Conservation (phyloP, 306 rosid genomes). For the Rosa persica region DNA sequence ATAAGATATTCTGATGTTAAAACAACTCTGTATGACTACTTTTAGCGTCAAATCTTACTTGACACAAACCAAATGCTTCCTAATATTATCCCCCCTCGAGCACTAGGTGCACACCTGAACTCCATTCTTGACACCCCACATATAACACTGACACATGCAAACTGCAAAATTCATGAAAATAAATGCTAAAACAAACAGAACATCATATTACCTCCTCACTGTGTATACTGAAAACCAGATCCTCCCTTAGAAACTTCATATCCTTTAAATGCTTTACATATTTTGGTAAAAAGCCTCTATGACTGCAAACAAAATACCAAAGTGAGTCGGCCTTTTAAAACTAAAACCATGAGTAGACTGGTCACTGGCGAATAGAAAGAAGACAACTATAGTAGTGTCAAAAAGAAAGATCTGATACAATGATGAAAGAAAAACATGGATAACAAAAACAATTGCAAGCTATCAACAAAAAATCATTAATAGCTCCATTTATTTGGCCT, state of each 20-base stretch:
- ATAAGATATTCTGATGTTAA: not conserved
- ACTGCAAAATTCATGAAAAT: not conserved
- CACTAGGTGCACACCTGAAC: not conserved
- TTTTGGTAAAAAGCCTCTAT: conserved; percentile 76
- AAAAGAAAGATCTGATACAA: not conserved
- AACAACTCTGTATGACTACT: not conserved
- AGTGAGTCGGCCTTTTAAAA: conserved; percentile 8
- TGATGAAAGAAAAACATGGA: not conserved
- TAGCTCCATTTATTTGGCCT: not conserved
- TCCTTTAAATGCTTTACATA: conserved; percentile 73
- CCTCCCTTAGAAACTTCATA: conserved; percentile 82
- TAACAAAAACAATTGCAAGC: not conserved
- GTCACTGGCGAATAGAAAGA: conserved; percentile 8
- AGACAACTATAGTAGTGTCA: conserved; percentile 8
- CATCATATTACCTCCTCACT: conserved; percentile 75
- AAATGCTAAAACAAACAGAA: conserved; percentile 16
- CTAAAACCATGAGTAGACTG: not conserved
- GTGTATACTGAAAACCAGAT: conserved; percentile 77
- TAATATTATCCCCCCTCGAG: not conserved
- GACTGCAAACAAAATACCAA: conserved; percentile 53
- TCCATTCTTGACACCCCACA: not conserved
- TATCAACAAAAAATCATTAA: not conserved
- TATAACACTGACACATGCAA: not conserved
- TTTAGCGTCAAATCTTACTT: not conserved
- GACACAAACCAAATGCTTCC: conserved; percentile 7